A percentile compares a stretch with the other conserved stretches of the same genome.
Evolutionary conservation across 768 basidiomycete species (phyloP).

Genomic region (Termitomyces sp.): DNA sequence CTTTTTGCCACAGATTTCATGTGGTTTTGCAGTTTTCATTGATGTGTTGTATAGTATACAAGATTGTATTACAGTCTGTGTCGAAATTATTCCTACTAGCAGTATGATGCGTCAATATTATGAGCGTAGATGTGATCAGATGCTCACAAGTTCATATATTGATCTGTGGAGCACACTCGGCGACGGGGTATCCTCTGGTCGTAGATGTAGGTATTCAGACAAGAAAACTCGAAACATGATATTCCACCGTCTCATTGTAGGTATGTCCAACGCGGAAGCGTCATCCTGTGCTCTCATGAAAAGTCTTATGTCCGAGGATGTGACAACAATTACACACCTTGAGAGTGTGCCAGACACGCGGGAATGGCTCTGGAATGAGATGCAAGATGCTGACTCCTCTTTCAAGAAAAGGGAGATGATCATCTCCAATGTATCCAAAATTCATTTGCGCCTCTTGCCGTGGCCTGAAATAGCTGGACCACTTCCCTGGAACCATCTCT

Average conservation of each 20-base stretch:
- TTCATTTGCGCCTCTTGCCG: conserved; percentile 38
- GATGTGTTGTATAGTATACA: conserved; percentile 11
- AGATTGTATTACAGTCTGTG: not conserved
- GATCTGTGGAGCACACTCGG: conserved; percentile 30
- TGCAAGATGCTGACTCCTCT: conserved; percentile 87
- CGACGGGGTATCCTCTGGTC: conserved; percentile 40
- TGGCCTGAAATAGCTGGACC: conserved; percentile 66
- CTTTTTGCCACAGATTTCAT: not conserved
- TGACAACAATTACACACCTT: conserved; percentile 41
- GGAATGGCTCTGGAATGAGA: conserved; percentile 87
- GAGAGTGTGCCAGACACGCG: conserved; percentile 83
- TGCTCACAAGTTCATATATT: conserved; percentile 47
- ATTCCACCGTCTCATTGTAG: conserved; percentile 89
- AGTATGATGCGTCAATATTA: conserved; percentile 1
- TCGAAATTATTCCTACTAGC: conserved; percentile 20
- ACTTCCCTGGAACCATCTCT: conserved; percentile 44
- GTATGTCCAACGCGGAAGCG: conserved; percentile 77
- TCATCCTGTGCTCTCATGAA: conserved; percentile 65
- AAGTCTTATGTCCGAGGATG: conserved; percentile 1
- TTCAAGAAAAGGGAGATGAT: conserved; percentile 87
- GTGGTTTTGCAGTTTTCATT: not conserved
- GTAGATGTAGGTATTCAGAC: conserved; percentile 81
- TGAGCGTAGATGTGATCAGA: not conserved
- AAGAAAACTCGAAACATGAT: conserved; percentile 84
- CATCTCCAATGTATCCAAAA: conserved; percentile 76